phyloP scores from a whole-genome alignment of 805 yeast genomes.

The Lipomyces yamanashiensis region DNA sequence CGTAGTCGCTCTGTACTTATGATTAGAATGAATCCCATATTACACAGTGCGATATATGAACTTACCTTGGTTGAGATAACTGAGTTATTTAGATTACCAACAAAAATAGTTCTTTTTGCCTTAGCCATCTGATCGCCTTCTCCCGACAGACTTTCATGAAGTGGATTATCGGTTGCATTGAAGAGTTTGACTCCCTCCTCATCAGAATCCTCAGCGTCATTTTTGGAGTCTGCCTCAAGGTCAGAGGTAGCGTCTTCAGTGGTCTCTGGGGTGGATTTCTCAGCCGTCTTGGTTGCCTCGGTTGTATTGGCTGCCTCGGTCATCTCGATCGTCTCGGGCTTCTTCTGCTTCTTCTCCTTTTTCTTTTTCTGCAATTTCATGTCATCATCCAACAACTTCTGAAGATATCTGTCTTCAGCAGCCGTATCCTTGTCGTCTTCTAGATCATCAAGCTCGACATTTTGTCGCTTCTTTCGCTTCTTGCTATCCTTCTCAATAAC shows the following conservation, averaged over 20 bases:
- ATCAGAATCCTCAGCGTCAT: constrained; percentile 36
- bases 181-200: constrained; percentile 36
- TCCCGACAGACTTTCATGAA: constrained; percentile 43
- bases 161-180: constrained; percentile 10
- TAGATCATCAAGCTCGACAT: constrained; percentile 22
- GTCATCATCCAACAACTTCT: constrained; percentile 28
- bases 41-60: neutral
- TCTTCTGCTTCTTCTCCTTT: constrained; percentile 4
- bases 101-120: constrained; percentile 57
- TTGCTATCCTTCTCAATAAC: constrained; percentile 25
- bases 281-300: constrained; percentile 30
- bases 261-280: constrained; percentile 39
- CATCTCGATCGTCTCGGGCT: constrained; percentile 43
- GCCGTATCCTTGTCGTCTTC: constrained; percentile 18
- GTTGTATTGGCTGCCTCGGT: constrained; percentile 34
- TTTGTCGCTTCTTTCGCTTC: constrained; percentile 30
- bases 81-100: constrained; percentile 76
- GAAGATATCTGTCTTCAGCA: constrained; percentile 24
- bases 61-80: constrained; percentile 29
- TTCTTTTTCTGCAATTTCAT: constrained; percentile 1
- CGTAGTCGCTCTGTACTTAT: constrained; percentile 14
- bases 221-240: constrained; percentile 25
- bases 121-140: constrained; percentile 49
- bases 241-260: neutral
- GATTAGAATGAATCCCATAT: neutral